phyloP scores from a whole-genome alignment of 164 flowering plant species.

The Tetrastigma voinierianum region DNA sequence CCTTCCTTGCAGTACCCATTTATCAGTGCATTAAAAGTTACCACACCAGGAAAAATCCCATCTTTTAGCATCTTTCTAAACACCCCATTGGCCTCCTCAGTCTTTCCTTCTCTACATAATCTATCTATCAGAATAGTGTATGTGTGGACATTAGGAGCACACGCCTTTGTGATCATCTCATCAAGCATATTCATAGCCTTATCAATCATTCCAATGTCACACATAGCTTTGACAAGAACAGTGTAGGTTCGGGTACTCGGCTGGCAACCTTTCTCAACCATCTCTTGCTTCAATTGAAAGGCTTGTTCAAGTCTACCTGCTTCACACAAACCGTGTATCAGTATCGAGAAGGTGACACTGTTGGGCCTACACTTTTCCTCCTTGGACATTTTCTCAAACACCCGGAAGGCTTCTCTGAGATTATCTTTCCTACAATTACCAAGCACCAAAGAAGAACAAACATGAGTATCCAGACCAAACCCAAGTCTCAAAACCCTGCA shows the following conservation, averaged over 20 bases:
- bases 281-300: slow-evolving; percentile 22
- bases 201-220: slow-evolving; percentile 18
- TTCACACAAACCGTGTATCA: slow-evolving; percentile 34
- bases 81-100: slow-evolving; percentile 34
- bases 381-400: slow-evolving; percentile 29
- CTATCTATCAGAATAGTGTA: slow-evolving; percentile 32
- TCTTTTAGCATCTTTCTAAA: slow-evolving; percentile 27
- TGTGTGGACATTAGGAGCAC: slow-evolving; percentile 30
- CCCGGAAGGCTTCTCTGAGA: slow-evolving; percentile 21
- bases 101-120: slow-evolving; percentile 25
- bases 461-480: slow-evolving; percentile 27
- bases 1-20: slow-evolving; percentile 29
- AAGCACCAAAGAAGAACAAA: slow-evolving; percentile 30
- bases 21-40: slow-evolving; percentile 26
- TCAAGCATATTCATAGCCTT: slow-evolving; percentile 26
- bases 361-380: slow-evolving; percentile 21
- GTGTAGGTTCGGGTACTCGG: slow-evolving; percentile 30
- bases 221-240: slow-evolving; percentile 28
- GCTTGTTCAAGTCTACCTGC: slow-evolving; percentile 27
- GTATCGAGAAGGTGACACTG: slow-evolving; percentile 24
- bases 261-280: slow-evolving; percentile 29
- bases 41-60: slow-evolving; percentile 30
- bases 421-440: slow-evolving; percentile 21
- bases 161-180: slow-evolving; percentile 30
- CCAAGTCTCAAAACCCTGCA: slow-evolving; percentile 23